These are phyloP conservation scores for Moesziomyces globuligerus DNA, from an alignment of 1,284 basidiomycete species.

Conservation along the genomic window DNA sequence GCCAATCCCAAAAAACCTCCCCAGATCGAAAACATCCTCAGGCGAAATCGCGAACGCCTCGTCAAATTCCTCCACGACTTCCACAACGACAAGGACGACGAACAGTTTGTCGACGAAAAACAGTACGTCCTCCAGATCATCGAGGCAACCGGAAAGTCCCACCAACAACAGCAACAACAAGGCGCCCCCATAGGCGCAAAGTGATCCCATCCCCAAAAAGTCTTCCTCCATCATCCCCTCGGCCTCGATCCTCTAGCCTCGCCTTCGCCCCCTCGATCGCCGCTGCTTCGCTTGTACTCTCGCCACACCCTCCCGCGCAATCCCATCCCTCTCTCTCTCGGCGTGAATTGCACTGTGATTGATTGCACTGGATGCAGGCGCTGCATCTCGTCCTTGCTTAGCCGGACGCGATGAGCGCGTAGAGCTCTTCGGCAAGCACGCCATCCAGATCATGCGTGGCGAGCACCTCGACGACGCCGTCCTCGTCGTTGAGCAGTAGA, in stretches of 20 bases:
- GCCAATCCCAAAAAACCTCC: slow-evolving; percentile 99
- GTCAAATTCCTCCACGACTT: slow-evolving; percentile 88
- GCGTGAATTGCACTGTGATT: too few relatives aligned
- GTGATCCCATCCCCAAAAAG: not conserved
- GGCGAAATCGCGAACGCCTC: slow-evolving; percentile 92
- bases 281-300: not conserved
- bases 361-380: too few relatives aligned
- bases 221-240: slow-evolving; percentile 7
- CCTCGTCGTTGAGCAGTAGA: slow-evolving; percentile 37
- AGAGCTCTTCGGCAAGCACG: slow-evolving; percentile 34
- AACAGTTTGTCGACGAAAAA: slow-evolving; percentile 67
- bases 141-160: slow-evolving; percentile 40
- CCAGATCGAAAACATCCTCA: slow-evolving; percentile 88
- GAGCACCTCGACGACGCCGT: slow-evolving; percentile 43
- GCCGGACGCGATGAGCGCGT: slow-evolving; percentile 27
- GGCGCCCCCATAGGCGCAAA: slow-evolving; percentile 16
- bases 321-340: too few relatives aligned
- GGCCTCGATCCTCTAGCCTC: not conserved
- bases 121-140: slow-evolving; percentile 66
- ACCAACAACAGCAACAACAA: not conserved
- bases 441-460: slow-evolving; percentile 37
- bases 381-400: too few relatives aligned
- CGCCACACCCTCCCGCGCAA: too few relatives aligned
- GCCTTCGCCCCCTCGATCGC: too few relatives aligned
- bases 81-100: slow-evolving; percentile 92